Evolutionary conservation across 2,329 filamentous ascomycete species (phyloP), one percentile per base, ranked within the genome.

Genomic region (Penicillium italicum): DNA sequence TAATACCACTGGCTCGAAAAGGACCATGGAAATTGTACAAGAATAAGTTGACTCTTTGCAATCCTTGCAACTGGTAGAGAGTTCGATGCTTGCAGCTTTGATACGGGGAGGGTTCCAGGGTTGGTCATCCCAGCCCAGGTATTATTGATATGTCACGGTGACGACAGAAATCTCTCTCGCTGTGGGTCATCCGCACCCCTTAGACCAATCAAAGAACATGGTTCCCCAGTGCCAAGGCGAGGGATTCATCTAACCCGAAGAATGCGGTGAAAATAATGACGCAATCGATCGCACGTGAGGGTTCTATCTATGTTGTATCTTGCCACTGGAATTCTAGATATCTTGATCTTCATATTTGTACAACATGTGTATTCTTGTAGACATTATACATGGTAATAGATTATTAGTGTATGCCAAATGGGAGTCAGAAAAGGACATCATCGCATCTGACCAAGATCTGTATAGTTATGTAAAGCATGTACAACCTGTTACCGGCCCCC

Each of bases 251-350:
- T 31, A 40, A 51, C 10, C 42, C 42, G 26, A 53, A 40, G 53
- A 56, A 56, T 56, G 53, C 42, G 42, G 53, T 56, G 37, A 53
- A 56, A 52, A 49, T 22, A 49, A 53, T 56, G 53, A 56, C 49
- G 53, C 53, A 56, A 55, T 55, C 20, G 7, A 41, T 16, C 3
- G 11, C 53, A 45, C 47, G 40, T 45, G 40, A 44, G 31, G 24
- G 7, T 9, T 24, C 34, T 20, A 26, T 14, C 38, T 34, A 42
- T n/a, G 22, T 44, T 30, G 49, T 34, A 42, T n/a, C 12, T 44
- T 30, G 49, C 40, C 49, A 51, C 49, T 46, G 26, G 33, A n/a
- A 38, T 45, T 45, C 41, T 37, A 31, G 16, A 37, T 28, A 34
- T 31, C 26, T 50, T 20, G 38, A 33, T 51, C n/a, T 30, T 22